Evolutionary conservation across 2,329 filamentous ascomycete genomes (phyloP).

Genomic region (Didymella keratinophila): DNA sequence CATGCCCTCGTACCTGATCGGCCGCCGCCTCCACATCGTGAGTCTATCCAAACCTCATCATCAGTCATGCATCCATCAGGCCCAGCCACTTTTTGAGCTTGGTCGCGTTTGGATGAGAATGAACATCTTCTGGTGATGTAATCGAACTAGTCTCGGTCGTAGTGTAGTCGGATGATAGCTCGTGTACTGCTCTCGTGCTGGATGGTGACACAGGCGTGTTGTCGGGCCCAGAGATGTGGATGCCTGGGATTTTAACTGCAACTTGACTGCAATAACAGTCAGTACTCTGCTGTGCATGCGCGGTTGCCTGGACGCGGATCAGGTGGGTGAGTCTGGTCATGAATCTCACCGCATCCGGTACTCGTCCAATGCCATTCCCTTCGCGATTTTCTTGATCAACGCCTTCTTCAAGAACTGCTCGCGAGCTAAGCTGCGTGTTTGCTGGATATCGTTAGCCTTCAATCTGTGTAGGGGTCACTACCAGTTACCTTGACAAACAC

Average conservation of each 20-base stretch:
- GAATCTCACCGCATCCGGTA: conserved; percentile 39
- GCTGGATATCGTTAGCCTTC: conserved; percentile 41
- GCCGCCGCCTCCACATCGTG: conserved; percentile 7
- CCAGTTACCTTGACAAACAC: conserved; percentile 74
- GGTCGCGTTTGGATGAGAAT: neutral
- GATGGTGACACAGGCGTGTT: neutral
- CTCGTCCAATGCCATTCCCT: conserved; percentile 73
- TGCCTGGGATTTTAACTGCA: neutral
- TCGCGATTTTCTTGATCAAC: conserved; percentile 77
- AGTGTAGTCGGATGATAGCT: conserved; percentile 10
- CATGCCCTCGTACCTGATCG: conserved; percentile 14
- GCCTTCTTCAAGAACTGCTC: conserved; percentile 89
- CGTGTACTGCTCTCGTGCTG: conserved; percentile 1
- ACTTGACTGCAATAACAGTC: neutral
- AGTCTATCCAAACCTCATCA: conserved; percentile 10
- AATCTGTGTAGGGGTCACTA: neutral
- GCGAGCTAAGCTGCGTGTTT: conserved; percentile 74
- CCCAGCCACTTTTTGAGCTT: neutral
- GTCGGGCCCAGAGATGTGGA: neutral
- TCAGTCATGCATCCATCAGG: conserved; percentile 5
- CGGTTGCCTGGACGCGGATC: neutral
- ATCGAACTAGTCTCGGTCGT: neutral
- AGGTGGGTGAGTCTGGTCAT: conserved; percentile 6
- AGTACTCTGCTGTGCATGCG: neutral
- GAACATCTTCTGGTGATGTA: neutral